These are phyloP conservation scores for Tripterygium wilfordii DNA, from an alignment of 177 flowering plant genomes.

Conservation along the genomic window DNA sequence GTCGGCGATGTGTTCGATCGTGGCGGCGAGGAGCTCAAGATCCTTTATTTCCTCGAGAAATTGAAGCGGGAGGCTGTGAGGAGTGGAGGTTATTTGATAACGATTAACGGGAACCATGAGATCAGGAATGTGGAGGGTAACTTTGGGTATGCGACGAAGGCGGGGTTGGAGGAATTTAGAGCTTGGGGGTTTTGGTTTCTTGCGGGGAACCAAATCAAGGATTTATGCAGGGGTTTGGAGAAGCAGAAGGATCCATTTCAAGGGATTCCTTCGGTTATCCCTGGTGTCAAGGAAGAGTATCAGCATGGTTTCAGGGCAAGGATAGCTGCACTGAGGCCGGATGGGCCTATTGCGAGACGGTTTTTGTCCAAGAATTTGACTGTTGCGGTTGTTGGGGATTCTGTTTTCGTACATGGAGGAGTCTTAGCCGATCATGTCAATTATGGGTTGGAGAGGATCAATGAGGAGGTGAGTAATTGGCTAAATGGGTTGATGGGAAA, in stretches of 20 bases:
- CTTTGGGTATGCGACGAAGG: slow-evolving; percentile 53
- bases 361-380: slow-evolving; percentile 64
- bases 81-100: slow-evolving; percentile 54
- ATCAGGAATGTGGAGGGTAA: slow-evolving; percentile 80
- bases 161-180: slow-evolving; percentile 56
- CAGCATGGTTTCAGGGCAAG: slow-evolving; percentile 56
- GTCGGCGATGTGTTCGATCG: slow-evolving; percentile 93
- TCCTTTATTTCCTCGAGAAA: slow-evolving; percentile 73
- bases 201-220: slow-evolving; percentile 62
- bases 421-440: slow-evolving; percentile 55
- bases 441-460: slow-evolving; percentile 77
- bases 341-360: slow-evolving; percentile 62
- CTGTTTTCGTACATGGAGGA: slow-evolving; percentile 96
- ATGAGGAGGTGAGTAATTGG: slow-evolving; percentile 84
- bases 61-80: slow-evolving; percentile 63
- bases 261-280: slow-evolving; percentile 52
- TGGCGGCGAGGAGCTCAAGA: slow-evolving; percentile 79
- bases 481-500: slow-evolving; percentile 49
- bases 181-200: slow-evolving; percentile 43
- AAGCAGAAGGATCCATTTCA: slow-evolving; percentile 32
- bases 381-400: slow-evolving; percentile 73
- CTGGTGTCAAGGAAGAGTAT: slow-evolving; percentile 33
- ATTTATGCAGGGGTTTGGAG: slow-evolving; percentile 43
- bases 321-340: slow-evolving; percentile 75
- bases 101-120: slow-evolving; percentile 94